Conservation (phyloP, 805 yeast species). For the Candida ovalis region DNA sequence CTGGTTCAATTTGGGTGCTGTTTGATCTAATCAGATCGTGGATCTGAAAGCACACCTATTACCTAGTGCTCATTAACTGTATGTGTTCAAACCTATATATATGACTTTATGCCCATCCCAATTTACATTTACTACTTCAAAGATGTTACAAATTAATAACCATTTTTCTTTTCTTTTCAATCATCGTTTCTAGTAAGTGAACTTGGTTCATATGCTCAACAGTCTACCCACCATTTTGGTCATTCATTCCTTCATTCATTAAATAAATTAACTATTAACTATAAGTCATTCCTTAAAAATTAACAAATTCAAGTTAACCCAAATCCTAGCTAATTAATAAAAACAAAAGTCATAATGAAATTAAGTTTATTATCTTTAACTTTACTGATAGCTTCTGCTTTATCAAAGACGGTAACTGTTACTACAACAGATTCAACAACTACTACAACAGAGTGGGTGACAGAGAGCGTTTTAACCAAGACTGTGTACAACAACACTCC, state of each 20-base stretch:
- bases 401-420: slow-evolving; percentile 10
- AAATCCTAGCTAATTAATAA: no score
- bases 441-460: slow-evolving; percentile 16
- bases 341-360: not conserved
- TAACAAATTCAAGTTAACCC: not conserved
- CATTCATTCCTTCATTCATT: not conserved
- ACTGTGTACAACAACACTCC: slow-evolving; percentile 9
- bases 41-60: not conserved
- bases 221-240: not conserved
- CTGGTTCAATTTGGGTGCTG: not conserved
- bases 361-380: not conserved
- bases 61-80: no score
- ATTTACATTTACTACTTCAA: no score
- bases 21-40: not conserved
- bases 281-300: not conserved
- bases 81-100: no score
- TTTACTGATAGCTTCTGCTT: not conserved
- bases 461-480: slow-evolving; percentile 7
- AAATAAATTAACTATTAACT: not conserved
- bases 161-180: no score
- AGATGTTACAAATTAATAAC: no score
- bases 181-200: no score
- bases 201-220: not conserved
- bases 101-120: no score
- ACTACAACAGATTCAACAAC: slow-evolving; percentile 31